Evolutionary conservation across 2,329 filamentous ascomycete genomes (phyloP), one percentile per base, ranked within the genome.

Genomic region (Fusarium tricinctum): DNA sequence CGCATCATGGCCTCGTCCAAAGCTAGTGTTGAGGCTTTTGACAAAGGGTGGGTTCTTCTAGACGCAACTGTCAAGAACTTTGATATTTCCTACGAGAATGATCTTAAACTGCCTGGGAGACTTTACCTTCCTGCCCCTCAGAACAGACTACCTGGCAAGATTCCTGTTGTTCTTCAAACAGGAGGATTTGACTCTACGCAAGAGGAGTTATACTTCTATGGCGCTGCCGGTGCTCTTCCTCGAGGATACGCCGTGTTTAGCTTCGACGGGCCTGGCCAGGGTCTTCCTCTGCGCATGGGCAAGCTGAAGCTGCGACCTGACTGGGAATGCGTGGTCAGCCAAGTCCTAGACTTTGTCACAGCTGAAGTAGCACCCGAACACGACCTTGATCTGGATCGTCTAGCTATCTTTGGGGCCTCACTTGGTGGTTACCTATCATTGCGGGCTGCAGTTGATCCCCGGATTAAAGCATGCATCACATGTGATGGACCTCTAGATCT

Each of bases 351-450:
- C 49, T 68, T 73, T 33, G 68, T 80, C 30, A 20, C 59, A 9
- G 48, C 58, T 10, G 33, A 73, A 5, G 57, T 71, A 0, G 33
- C 23, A 2, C 67, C 73, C 0, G 70, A 77, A 1, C 49, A 71
- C 0, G 61, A 78, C 1, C 73, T 84, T 1, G 82, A 85, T 51
- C 40, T 78, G 0, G 66, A 73, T 2, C 68, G 72, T 10, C 72
- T 85, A 17, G 79, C 78, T 1, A 55, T 83, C 19, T 53, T 70
- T 2, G 82, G 83, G 0, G 75, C 77, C 0, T 79, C 79, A 3
- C 74, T 84, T 65, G 83, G 84, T 4, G 84, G 79, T 1, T 85
- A 85, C 63, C 81, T 79, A 47, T 81, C 83, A 2, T 75, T 85
- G 8, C 79, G 84, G 0, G 80, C 71, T 2, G 80, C 79, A 0